Evolutionary conservation across 768 basidiomycete species (phyloP), one percentile per base, ranked within the genome.

Genomic region (Saitozyma sp.): DNA sequence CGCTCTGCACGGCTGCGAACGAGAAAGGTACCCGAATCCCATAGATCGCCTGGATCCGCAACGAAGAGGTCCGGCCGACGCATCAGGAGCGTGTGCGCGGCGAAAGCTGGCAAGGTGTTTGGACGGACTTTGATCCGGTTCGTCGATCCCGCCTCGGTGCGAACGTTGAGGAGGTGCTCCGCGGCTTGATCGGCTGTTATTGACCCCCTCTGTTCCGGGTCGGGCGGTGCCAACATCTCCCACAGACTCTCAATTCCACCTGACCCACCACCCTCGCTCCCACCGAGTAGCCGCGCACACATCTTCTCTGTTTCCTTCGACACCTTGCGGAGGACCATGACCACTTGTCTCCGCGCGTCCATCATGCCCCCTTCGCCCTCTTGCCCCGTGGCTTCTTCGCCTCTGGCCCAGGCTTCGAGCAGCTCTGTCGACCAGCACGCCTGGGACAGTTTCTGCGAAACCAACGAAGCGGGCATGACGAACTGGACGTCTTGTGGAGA

Each of bases 281-380:
- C 48, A 16, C 50, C 50, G 16, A 77, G 66, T 10, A 81, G 68
- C 16, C 73, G 62, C 46, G 78, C 76, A 60, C 69, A 70, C 29
- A 82, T 80, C 43, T 69, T 74, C 51, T 88, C 85, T 7, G 87
- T 74, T 0, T 78, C 77, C 45, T 81, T 82, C 58, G 85, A 82
- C 20, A 90, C 72, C 6, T 82, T 77, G 17, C 87, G 84, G 19
- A 92, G 69, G n/a, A 80, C 81, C 68, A 83, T 85, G 29, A 90
- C 82, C 17, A 88, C 83, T 57, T 85, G 82, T 4, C 90, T 82
- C 2, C 92, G 84, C 3, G 91, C 90, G 37, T 81, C 79, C 53
- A 84, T 76, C 62, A 88, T 71, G 16, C 61, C 63, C 29, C 16
- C 16, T 13, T 54, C 59, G 17, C 41, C 46, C 11, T 29, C 43